Conservation (phyloP, 1,284 basidiomycete species). For the Leccinum fuscescens region DNA sequence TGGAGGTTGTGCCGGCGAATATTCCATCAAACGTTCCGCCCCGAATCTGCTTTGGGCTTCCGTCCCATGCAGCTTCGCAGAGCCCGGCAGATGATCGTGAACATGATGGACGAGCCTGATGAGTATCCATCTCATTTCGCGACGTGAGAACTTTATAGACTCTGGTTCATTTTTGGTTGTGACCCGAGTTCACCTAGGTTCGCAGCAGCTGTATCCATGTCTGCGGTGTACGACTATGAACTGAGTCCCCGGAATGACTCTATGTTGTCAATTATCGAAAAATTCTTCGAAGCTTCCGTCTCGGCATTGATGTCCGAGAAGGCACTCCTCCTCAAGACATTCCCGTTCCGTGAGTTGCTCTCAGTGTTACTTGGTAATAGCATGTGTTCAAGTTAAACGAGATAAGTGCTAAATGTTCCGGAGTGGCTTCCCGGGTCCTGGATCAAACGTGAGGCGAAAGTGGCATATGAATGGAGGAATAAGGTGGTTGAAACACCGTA, state of each 20-base stretch:
- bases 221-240: background rate
- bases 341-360: background rate
- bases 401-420: conserved; percentile 13
- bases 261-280: conserved; percentile 1
- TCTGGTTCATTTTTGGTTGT: background rate
- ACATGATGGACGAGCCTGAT: background rate
- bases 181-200: background rate
- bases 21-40: background rate
- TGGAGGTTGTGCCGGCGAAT: background rate
- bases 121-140: background rate
- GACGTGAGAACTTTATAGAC: background rate
- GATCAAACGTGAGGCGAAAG: conserved; percentile 1
- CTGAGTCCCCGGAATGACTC: background rate
- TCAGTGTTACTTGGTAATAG: background rate
- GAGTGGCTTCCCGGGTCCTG: conserved; percentile 16
- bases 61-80: background rate
- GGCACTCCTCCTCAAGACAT: background rate
- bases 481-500: conserved; percentile 14
- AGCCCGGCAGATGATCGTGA: background rate
- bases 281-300: background rate
- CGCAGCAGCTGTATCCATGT: background rate
- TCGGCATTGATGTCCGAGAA: background rate
- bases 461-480: background rate
- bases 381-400: background rate
- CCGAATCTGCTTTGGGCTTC: background rate